phyloP scores from a whole-genome alignment of 371 early-diverging fungal species.

The Mucor ambiguus region DNA sequence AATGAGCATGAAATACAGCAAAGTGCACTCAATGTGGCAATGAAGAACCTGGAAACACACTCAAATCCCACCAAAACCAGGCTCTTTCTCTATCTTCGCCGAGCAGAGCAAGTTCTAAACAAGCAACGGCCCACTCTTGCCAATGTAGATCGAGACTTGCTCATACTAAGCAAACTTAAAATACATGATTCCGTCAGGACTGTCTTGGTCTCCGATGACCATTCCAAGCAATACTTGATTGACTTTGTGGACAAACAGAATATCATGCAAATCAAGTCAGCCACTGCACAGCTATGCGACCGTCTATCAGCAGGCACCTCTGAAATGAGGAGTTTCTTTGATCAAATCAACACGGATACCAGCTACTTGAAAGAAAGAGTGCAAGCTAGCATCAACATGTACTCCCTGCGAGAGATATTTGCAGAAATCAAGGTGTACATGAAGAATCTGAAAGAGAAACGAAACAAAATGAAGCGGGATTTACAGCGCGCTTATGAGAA shows the following conservation, averaged over 20 bases:
- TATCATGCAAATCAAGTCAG: conserved; percentile 14
- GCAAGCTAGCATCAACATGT: conserved; percentile 31
- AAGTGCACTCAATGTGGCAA: conserved; percentile 61
- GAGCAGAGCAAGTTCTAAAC: conserved; percentile 30
- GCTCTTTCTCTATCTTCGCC: conserved; percentile 17
- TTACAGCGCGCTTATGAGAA: conserved; percentile 34
- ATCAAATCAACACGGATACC: neutral
- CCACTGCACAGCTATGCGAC: conserved; percentile 26
- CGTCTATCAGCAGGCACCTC: conserved; percentile 1
- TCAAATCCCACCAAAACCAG: conserved; percentile 24
- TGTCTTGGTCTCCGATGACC: neutral
- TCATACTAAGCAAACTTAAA: conserved; percentile 25
- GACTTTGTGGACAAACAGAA: conserved; percentile 33
- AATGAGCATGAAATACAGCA: conserved; percentile 57
- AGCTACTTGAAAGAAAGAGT: conserved; percentile 23
- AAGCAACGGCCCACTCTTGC: conserved; percentile 26
- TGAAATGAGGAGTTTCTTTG: conserved; percentile 2
- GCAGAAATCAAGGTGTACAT: conserved; percentile 29
- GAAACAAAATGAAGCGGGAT: conserved; percentile 42
- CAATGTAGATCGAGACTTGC: conserved; percentile 27
- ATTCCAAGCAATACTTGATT: conserved; percentile 12
- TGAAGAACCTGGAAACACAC: conserved; percentile 61
- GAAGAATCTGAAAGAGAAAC: neutral
- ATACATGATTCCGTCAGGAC: conserved; percentile 32
- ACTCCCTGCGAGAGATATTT: conserved; percentile 31